Conservation (phyloP, 768 basidiomycete genomes). For the Royoungia palumana region DNA sequence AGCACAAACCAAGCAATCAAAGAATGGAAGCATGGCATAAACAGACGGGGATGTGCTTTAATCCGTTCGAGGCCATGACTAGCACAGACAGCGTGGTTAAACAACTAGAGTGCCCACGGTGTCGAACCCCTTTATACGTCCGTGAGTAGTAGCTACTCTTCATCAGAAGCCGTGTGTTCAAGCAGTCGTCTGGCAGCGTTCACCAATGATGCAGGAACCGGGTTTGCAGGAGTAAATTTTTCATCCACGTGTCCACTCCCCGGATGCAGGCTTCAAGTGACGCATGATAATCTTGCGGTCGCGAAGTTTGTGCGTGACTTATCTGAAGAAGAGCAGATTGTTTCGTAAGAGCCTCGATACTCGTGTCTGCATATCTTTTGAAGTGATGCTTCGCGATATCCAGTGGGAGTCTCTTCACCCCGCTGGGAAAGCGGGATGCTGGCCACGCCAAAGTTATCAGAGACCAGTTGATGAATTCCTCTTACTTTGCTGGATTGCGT, state of each 20-base stretch:
- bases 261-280: conserved; percentile 40
- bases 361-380: background rate
- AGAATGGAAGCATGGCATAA: conserved; percentile 21
- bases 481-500: conserved; percentile 11
- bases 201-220: conserved; percentile 38
- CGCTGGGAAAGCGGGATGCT: conserved; percentile 25
- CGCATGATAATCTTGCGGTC: conserved; percentile 39
- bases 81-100: conserved; percentile 19
- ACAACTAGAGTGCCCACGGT: conserved; percentile 35
- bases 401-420: conserved; percentile 37
- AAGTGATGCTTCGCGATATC: background rate
- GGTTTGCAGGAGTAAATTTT: conserved; percentile 48
- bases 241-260: conserved; percentile 34
- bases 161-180: background rate
- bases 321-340: conserved; percentile 19
- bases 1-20: conserved; percentile 12
- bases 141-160: conserved; percentile 30
- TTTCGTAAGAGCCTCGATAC: conserved; percentile 36
- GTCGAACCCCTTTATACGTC: conserved; percentile 25
- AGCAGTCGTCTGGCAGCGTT: conserved; percentile 34
- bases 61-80: conserved; percentile 36
- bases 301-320: conserved; percentile 44
- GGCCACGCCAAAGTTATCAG: conserved; percentile 29
- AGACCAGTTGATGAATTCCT: conserved; percentile 23
- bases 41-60: conserved; percentile 28